phyloP scores from a whole-genome alignment of 441 rosid species.

The Cnidoscolus chayamansa region DNA sequence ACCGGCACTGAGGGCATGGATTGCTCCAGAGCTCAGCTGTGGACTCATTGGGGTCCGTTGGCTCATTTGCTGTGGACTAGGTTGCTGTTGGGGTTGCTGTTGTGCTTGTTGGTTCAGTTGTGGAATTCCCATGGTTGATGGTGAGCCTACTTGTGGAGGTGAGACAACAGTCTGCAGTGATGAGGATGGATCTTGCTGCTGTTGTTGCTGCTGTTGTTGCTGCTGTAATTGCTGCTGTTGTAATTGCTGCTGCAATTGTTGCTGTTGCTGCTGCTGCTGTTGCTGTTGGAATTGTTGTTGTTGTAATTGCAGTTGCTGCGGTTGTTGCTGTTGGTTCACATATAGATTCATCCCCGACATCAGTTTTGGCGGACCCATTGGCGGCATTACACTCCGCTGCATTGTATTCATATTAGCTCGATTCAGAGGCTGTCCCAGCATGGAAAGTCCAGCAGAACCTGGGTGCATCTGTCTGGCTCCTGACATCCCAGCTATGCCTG shows the following conservation, averaged over 20 bases:
- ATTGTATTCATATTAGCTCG: constrained; percentile 56
- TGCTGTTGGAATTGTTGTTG: constrained; percentile 23
- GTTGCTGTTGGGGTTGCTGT: constrained; percentile 67
- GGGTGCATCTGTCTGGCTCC: constrained; percentile 74
- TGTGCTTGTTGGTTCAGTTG: constrained; percentile 57
- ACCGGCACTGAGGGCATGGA: constrained; percentile 71
- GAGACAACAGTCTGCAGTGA: constrained; percentile 78
- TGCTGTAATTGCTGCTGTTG: constrained; percentile 33
- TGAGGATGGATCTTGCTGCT: constrained; percentile 55
- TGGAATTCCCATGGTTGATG: constrained; percentile 62
- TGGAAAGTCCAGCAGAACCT: constrained; percentile 54
- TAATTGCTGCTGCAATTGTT: constrained; percentile 33
- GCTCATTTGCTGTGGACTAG: constrained; percentile 88
- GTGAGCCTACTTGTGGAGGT: constrained; percentile 76
- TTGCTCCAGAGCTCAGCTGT: constrained; percentile 80
- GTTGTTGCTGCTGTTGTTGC: constrained; percentile 41
- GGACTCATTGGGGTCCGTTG: constrained; percentile 98
- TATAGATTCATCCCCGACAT: constrained; percentile 63
- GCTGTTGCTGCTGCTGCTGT: constrained; percentile 6
- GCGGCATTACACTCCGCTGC: constrained; percentile 62
- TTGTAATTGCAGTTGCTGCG: constrained; percentile 21
- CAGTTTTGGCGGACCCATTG: constrained; percentile 91
- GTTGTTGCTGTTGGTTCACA: constrained; percentile 69
- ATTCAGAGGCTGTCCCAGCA: constrained; percentile 59
- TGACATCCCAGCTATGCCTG: constrained; percentile 61